Conservation (phyloP, 495 filamentous ascomycete genomes). For the Penicillium ucsense region DNA sequence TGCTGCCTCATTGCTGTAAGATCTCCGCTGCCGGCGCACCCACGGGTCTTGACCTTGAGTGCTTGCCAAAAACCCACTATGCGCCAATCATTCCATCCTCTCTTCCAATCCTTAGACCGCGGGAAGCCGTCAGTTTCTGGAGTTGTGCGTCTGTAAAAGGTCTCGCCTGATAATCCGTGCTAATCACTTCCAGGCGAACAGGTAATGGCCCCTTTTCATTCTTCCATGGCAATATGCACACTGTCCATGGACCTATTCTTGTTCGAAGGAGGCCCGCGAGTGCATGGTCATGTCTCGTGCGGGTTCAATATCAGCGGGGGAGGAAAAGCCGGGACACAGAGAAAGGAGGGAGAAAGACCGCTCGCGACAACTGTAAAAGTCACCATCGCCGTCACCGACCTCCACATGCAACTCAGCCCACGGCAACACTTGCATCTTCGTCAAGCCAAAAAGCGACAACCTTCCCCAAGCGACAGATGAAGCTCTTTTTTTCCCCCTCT, state of each 20-base stretch:
- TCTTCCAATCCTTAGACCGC: background rate
- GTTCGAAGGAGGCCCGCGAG: no score
- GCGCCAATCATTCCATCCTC: background rate
- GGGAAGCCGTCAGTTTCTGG: background rate
- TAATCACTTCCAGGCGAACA: background rate
- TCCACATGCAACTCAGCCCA: no score
- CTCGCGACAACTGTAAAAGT: no score
- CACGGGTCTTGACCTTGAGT: background rate
- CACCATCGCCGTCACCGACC: no score
- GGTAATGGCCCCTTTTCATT: background rate
- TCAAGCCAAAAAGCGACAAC: no score
- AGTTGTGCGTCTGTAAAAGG: background rate
- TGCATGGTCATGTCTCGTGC: no score
- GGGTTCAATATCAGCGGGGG: no score
- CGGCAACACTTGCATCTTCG: no score
- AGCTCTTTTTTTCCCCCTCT: no score
- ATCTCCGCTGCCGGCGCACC: conserved; percentile 3
- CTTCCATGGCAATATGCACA: background rate
- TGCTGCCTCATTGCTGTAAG: conserved; percentile 1
- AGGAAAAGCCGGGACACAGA: no score
- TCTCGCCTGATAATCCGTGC: background rate
- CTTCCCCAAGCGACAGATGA: no score
- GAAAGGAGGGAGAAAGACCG: no score
- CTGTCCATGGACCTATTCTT: background rate
- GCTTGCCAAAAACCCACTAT: background rate